phyloP scores from a whole-genome alignment of 805 yeast species.

The Suhomyces vadensis region DNA sequence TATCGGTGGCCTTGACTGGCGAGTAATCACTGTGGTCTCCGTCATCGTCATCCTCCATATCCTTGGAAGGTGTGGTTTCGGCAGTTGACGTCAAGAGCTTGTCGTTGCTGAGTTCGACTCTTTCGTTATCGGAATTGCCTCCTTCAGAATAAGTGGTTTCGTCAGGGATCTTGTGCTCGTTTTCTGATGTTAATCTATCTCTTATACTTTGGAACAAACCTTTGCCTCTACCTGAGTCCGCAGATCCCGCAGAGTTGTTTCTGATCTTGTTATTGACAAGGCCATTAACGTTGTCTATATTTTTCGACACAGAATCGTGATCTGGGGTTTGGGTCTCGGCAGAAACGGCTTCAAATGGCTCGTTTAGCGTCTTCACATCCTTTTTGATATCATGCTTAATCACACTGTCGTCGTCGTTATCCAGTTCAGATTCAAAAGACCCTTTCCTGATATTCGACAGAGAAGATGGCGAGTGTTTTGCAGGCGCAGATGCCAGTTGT shows the following conservation, averaged over 20 bases:
- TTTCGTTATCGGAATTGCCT: constrained; percentile 12
- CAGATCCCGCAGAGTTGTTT: constrained; percentile 5
- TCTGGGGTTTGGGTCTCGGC: not conserved
- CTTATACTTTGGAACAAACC: constrained; percentile 39
- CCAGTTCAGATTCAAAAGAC: constrained; percentile 5
- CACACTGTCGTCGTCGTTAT: constrained; percentile 7
- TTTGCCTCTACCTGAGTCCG: constrained; percentile 17
- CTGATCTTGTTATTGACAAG: constrained; percentile 1
- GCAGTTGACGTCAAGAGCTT: constrained; percentile 24
- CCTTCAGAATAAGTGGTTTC: constrained; percentile 9
- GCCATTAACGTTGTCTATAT: constrained; percentile 6
- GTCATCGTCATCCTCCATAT: constrained; percentile 12
- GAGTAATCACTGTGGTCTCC: constrained; percentile 11
- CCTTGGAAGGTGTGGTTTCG: constrained; percentile 34
- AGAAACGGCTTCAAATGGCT: constrained; percentile 11
- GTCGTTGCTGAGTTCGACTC: constrained; percentile 21
- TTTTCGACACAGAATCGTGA: constrained; percentile 1
- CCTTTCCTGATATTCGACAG: constrained; percentile 6
- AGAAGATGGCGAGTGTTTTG: constrained; percentile 2
- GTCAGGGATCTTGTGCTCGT: constrained; percentile 6
- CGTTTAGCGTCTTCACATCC: constrained; percentile 2
- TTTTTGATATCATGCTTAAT: constrained; percentile 1
- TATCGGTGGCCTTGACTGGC: constrained; percentile 17
- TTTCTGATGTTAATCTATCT: constrained; percentile 25
- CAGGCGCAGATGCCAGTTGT: not conserved